Base-by-base conservation (phyloP, 306 rosid species). In the Erythrophleum fordii region DNA sequence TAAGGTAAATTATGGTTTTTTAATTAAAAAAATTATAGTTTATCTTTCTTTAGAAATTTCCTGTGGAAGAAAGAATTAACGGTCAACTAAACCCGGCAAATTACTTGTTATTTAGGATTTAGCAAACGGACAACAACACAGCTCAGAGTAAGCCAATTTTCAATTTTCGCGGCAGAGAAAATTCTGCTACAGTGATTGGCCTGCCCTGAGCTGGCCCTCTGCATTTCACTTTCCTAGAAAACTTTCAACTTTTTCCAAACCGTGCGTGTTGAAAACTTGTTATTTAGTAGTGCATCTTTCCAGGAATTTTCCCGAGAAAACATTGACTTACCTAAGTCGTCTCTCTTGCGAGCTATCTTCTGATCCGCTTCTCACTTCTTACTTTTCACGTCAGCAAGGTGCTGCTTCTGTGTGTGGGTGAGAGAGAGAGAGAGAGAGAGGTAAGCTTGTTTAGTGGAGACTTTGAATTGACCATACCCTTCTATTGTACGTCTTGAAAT, bases 321-420 rank as follows among this genome's bases (percentile, higher is more conserved):
- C 48, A 18, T n/a, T 65, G 48, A 65, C 48, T 65, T 23, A 10
- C 22, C 49, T 48, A 65, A 35, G 70, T 8, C 70, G 11, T 8
- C 71, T 18, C 29, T 25, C 5, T 3, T 34, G 4, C 20, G 0
- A 5, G 8, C 8, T 9, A 0, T 18, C 7, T 23, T 18, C 18
- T 26, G 14, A n/a, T 64, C 23, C 37, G 60, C 80, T 77, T 69
- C 81, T 77, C 22, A 28, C 37, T 58, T 58, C n/a, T n/a, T n/a
- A n/a, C n/a, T n/a, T 58, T 8, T 34, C 65, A 25, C 34, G 17
- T 58, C 65, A 25, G 3, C 4, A 4, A 58, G 18, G 7, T 58
- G 16, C 65, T 58, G 18, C 65, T 58, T 58, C 65, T 58, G n/a
- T n/a, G n/a, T n/a, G n/a, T n/a, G n/a, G n/a, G n/a, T n/a, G n/a